Evolutionary conservation across 345 rosid species (phyloP).

Genomic region (Salix brachista): DNA sequence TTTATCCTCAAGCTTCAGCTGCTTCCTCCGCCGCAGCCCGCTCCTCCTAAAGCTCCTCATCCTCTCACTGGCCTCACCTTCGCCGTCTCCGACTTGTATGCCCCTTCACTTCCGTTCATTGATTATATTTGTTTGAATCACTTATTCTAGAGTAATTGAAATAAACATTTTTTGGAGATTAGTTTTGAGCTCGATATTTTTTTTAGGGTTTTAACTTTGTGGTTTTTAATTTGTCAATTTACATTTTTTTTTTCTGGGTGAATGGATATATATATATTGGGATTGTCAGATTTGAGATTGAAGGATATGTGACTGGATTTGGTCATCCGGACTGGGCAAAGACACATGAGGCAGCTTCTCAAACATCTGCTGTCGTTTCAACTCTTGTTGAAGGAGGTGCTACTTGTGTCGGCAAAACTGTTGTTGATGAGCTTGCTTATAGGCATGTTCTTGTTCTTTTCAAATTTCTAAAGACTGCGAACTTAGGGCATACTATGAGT

Average conservation of each 20-base stretch:
- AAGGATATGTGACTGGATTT: conserved; percentile 83
- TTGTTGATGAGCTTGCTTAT: conserved; percentile 78
- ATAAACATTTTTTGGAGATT: no score
- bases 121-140: not conserved
- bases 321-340: conserved; percentile 93
- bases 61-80: conserved; percentile 83
- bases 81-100: conserved; percentile 83
- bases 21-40: conserved; percentile 93
- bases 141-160: not conserved
- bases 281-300: conserved; percentile 68
- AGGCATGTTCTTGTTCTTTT: conserved; percentile 36
- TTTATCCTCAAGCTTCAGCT: conserved; percentile 69
- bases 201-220: not conserved
- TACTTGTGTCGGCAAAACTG: conserved; percentile 86
- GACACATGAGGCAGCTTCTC: conserved; percentile 63
- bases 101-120: not conserved
- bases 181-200: no score
- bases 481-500: not conserved
- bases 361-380: conserved; percentile 58
- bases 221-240: no score
- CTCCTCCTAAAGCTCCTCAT: conserved; percentile 97
- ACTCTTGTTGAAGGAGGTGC: conserved; percentile 91
- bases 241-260: no score
- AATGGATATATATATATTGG: not conserved
- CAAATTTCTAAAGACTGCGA: not conserved